Percentiles rank a stretch among this genome's conserved stretches.
Evolutionary conservation across 805 yeast genomes (phyloP).

Genomic region (Wickerhamomyces tratensis): DNA sequence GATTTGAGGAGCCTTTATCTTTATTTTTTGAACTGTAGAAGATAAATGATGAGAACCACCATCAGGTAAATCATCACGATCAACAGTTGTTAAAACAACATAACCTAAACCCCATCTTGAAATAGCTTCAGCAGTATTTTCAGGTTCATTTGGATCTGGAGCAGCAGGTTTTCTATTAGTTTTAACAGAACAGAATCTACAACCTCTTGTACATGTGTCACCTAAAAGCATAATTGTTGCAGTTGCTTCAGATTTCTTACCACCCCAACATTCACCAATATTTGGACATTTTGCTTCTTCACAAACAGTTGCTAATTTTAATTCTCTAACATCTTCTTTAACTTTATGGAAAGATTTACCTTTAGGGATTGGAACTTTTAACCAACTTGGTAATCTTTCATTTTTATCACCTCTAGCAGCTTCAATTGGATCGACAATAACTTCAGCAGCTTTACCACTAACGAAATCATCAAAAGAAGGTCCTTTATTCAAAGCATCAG

Average conservation of each 20-base stretch:
- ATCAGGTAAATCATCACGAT: constrained; percentile 87
- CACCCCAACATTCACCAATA: constrained; percentile 99
- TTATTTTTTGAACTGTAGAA: constrained; percentile 76
- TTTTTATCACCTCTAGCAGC: constrained; percentile 59
- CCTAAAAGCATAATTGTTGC: constrained; percentile 98
- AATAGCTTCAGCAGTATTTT: constrained; percentile 95
- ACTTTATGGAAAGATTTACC: constrained; percentile 76
- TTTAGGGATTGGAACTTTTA: constrained; percentile 94
- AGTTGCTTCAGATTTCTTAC: constrained; percentile 82
- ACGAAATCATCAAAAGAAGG: constrained; percentile 93
- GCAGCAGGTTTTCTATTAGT: constrained; percentile 81
- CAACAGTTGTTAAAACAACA: constrained; percentile 95
- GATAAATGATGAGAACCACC: constrained; percentile 92
- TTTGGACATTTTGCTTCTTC: constrained; percentile 99
- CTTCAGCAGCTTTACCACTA: constrained; percentile 65
- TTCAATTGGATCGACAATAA: constrained; percentile 65
- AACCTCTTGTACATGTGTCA: constrained; percentile 99
- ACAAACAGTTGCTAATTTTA: constrained; percentile 90
- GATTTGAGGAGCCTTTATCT: constrained; percentile 81
- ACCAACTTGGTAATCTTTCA: constrained; percentile 82
- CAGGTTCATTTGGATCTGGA: constrained; percentile 95
- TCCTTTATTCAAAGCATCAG: constrained; percentile 68
- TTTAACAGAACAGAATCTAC: constrained; percentile 95
- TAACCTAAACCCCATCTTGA: constrained; percentile 97
- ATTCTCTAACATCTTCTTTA: constrained; percentile 79